Percentiles rank a stretch among this genome's conserved stretches.
These are phyloP conservation scores for Adansonia grandidieri DNA, from an alignment of 441 rosid genomes.

Conservation along the genomic window DNA sequence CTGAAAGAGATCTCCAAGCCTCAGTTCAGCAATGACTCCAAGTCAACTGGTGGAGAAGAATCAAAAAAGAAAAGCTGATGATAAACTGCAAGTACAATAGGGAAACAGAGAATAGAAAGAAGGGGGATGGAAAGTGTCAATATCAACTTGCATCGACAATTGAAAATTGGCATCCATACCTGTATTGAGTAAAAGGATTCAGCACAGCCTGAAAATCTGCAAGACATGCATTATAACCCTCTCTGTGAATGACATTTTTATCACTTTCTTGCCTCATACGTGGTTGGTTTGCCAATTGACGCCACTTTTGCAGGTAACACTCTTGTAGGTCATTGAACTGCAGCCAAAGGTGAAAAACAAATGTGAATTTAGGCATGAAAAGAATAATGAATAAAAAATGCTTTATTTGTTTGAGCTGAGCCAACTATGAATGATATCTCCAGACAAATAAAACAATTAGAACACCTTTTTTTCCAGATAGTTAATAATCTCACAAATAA, in stretches of 20 bases:
- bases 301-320: conserved; percentile 93
- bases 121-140: conserved; percentile 16
- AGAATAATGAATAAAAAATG: neutral
- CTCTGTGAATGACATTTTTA: conserved; percentile 67
- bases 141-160: conserved; percentile 10
- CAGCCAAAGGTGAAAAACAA: conserved; percentile 19
- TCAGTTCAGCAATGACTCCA: conserved; percentile 93
- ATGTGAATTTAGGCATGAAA: neutral
- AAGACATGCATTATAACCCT: conserved; percentile 84
- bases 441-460: neutral
- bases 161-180: conserved; percentile 48
- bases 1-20: conserved; percentile 96
- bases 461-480: neutral
- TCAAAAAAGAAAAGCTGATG: conserved; percentile 11
- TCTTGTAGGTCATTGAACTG: conserved; percentile 95
- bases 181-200: conserved; percentile 82
- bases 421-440: neutral
- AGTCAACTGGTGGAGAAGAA: conserved; percentile 61
- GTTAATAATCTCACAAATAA: neutral
- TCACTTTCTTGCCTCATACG: conserved; percentile 61
- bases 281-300: conserved; percentile 61
- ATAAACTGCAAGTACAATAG: conserved; percentile 17
- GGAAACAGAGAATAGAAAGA: conserved; percentile 25
- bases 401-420: neutral
- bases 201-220: conserved; percentile 88